Base-by-base conservation (phyloP, 2,329 filamentous ascomycete genomes). In the Ophiocordyceps camponoti-floridani region DNA sequence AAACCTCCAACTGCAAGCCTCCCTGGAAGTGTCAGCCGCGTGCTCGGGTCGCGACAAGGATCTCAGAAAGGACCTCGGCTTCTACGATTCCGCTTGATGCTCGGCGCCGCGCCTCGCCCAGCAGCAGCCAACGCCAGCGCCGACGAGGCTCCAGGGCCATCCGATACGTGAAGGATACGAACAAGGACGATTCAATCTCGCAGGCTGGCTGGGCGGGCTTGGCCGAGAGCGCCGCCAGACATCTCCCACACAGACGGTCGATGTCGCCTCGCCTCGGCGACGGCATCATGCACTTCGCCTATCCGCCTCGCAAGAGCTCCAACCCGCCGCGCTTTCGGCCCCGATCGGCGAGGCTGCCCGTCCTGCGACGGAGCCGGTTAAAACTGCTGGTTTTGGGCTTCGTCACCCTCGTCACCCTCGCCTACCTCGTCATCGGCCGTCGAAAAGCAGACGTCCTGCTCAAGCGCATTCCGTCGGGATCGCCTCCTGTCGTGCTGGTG, bases 221-320 rank as follows among this genome's bases (percentile, higher is more conserved):
- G 16, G 33, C 33, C 16, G 33, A 37, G 33, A n/a, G 33, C 13
- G 33, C 8, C 33, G 33, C 33, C 13, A 13, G 7, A 37, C 14
- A 4, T 14, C 14, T 6, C n/a, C 13, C 13, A 13, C 14, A 9
- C 14, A 14, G 13, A 14, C 6, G 7, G n/a, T 14, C 7, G 13
- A 8, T 37, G 33, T 16, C 33, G 33, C n/a, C 23, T 23, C 16
- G 37, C 40, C 30, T 27, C 3, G 43, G 38, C 42, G 42, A 43
- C 33, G 50, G 48, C 56, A 68, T 54, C 53, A 91, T 94, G 86
- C 88, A 94, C 62, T 87, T 89, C 70, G 86, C 88, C 50, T 79
- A 93, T 54, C 87, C 87, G 45, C 77, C 85, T 56, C 82, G 87
- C 62, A 94, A 89, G 66, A 78, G 75, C 57, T 89, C 84, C 51